Evolutionary conservation across 257 asterid genomes (phyloP).

Genomic region (Haberlea rhodopensis): DNA sequence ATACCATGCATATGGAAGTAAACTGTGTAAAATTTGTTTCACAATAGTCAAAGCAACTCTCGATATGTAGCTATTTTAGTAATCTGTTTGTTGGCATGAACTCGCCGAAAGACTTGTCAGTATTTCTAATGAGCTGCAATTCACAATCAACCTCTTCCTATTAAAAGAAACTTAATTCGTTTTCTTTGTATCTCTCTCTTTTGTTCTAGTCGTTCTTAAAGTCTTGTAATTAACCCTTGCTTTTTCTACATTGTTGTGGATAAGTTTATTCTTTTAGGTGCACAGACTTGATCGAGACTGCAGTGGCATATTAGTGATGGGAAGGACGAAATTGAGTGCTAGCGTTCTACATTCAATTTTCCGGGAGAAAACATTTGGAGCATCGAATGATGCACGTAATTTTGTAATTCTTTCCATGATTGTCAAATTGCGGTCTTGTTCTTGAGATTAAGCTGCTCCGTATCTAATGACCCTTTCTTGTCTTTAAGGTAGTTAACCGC

Average conservation of each 20-base stretch:
- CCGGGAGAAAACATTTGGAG: slow-evolving; percentile 80
- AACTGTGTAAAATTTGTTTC: neutral
- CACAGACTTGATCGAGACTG: slow-evolving; percentile 97
- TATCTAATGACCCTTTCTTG: slow-evolving; percentile 15
- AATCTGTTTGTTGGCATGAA: neutral
- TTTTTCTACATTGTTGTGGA: slow-evolving; percentile 34
- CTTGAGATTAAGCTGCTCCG: slow-evolving; percentile 14
- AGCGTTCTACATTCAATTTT: slow-evolving; percentile 79
- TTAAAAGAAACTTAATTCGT: neutral
- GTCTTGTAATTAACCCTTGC: slow-evolving; percentile 24
- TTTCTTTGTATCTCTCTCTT: neutral
- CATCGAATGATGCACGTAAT: slow-evolving; percentile 51
- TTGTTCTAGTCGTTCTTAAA: neutral
- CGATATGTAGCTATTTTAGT: neutral
- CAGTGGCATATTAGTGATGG: slow-evolving; percentile 94
- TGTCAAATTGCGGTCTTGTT: slow-evolving; percentile 7
- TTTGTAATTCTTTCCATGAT: neutral
- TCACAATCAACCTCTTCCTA: neutral
- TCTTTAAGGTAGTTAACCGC: slow-evolving; percentile 43
- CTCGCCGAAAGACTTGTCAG: neutral
- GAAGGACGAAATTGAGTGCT: slow-evolving; percentile 84
- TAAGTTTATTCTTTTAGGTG: slow-evolving; percentile 63
- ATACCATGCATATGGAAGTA: neutral
- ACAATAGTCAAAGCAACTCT: neutral
- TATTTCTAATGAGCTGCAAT: neutral